Evolutionary conservation across 2,329 filamentous ascomycete genomes (phyloP).

Genomic region (Cyphellophora attinorum): DNA sequence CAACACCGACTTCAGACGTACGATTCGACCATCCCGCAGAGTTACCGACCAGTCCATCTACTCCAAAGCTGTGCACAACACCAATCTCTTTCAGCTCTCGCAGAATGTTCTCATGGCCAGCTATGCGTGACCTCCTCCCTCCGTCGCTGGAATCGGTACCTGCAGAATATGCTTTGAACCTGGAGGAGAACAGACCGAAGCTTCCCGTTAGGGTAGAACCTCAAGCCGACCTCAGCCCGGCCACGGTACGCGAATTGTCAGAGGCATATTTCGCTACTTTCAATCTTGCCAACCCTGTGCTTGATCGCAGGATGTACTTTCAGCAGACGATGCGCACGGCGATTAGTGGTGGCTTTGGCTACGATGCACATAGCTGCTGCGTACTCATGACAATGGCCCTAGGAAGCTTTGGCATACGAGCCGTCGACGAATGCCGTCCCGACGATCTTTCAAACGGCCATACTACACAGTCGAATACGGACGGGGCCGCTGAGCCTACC

Average conservation of each 20-base stretch:
- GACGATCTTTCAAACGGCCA: no score
- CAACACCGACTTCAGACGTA: not conserved
- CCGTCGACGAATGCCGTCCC: constrained; percentile 41
- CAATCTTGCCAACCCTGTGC: constrained; percentile 42
- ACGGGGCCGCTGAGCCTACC: no score
- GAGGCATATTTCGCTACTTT: constrained; percentile 47
- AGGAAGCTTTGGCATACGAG: constrained; percentile 40
- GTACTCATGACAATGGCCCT: constrained; percentile 42
- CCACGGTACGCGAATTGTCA: constrained; percentile 41
- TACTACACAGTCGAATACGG: no score
- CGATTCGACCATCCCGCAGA: not conserved
- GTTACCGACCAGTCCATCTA: not conserved
- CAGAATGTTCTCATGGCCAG: constrained; percentile 40
- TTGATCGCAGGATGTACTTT: constrained; percentile 44
- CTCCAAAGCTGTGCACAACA: no score
- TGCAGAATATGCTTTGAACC: constrained; percentile 40
- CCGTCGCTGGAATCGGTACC: constrained; percentile 31
- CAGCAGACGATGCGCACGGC: constrained; percentile 33
- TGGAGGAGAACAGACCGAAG: constrained; percentile 35
- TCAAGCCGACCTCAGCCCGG: constrained; percentile 33
- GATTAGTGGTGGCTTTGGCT: constrained; percentile 21
- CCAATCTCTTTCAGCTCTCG: constrained; percentile 40
- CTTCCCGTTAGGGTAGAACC: constrained; percentile 5
- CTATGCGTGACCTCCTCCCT: constrained; percentile 34
- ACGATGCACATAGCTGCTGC: constrained; percentile 43